Conservation (phyloP, 768 basidiomycete species). For the Phaeolepiota aurea region DNA sequence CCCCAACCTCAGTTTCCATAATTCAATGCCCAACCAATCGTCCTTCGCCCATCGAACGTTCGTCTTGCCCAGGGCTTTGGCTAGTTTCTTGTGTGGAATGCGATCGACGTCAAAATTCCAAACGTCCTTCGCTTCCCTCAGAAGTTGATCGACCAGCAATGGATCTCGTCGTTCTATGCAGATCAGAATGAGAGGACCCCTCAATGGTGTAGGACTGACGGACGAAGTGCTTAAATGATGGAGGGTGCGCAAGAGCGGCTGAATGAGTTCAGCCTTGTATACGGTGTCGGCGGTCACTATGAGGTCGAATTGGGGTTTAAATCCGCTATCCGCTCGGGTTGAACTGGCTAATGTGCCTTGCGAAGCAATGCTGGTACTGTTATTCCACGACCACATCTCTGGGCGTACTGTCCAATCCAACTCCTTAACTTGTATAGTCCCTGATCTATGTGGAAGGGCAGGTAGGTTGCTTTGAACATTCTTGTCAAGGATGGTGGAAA, state of each 20-base stretch:
- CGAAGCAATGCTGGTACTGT: conserved; percentile 26
- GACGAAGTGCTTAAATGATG: conserved; percentile 40
- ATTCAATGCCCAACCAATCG: conserved; percentile 79
- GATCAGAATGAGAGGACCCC: conserved; percentile 44
- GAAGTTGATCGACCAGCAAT: conserved; percentile 44
- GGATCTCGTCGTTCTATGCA: conserved; percentile 79
- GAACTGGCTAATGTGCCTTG: conserved; percentile 11
- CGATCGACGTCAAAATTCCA: conserved; percentile 55
- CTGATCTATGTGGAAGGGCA: conserved; percentile 23
- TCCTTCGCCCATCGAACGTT: conserved; percentile 51
- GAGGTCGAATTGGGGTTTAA: conserved; percentile 60
- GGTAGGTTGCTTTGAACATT: conserved; percentile 52
- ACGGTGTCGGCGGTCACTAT: conserved; percentile 82
- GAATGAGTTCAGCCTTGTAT: conserved; percentile 51
- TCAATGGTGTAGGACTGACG: conserved; percentile 14
- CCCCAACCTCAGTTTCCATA: conserved; percentile 54
- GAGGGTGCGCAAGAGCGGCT: conserved; percentile 66
- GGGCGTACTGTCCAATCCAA: conserved; percentile 65
- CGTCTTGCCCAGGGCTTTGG: conserved; percentile 49
- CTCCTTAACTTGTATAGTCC: conserved; percentile 48
- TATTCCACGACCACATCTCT: conserved; percentile 47
- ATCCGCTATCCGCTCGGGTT: conserved; percentile 10
- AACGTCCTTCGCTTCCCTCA: conserved; percentile 42
- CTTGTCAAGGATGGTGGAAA: conserved; percentile 47
- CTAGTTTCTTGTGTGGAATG: conserved; percentile 50